Conservation (phyloP, 495 filamentous ascomycete species). For the Recurvomyces mirabilis region DNA sequence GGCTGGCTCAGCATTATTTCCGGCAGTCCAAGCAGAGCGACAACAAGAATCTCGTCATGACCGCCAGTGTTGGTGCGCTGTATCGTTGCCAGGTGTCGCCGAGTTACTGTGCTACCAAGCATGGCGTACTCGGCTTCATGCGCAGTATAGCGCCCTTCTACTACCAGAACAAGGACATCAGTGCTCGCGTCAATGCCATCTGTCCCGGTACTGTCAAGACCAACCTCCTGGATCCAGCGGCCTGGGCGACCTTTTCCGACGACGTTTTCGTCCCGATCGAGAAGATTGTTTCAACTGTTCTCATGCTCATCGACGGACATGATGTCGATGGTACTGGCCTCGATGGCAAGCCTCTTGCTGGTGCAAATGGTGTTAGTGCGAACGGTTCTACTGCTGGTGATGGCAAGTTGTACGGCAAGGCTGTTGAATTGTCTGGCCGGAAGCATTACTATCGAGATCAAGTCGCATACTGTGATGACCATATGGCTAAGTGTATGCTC, state of each 20-base stretch:
- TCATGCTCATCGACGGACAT: slow-evolving; percentile 25
- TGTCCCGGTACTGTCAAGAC: slow-evolving; percentile 26
- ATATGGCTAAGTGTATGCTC: slow-evolving; percentile 24
- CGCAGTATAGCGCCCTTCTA: slow-evolving; percentile 22
- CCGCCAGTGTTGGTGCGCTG: slow-evolving; percentile 25
- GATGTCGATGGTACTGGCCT: slow-evolving; percentile 12
- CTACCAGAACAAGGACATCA: slow-evolving; percentile 19
- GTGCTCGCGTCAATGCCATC: slow-evolving; percentile 22
- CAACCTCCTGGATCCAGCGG: slow-evolving; percentile 23
- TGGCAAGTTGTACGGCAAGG: slow-evolving; percentile 18
- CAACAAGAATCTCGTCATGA: slow-evolving; percentile 23
- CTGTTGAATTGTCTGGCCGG: slow-evolving; percentile 24
- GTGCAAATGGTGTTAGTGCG: not conserved
- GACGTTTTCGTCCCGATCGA: slow-evolving; percentile 25
- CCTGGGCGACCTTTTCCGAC: slow-evolving; percentile 23
- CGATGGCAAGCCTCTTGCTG: slow-evolving; percentile 4
- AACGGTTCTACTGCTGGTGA: not conserved
- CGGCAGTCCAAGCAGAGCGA: slow-evolving; percentile 18
- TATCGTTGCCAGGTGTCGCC: slow-evolving; percentile 24
- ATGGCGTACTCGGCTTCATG: slow-evolving; percentile 26
- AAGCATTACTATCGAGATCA: slow-evolving; percentile 23
- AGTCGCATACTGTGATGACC: slow-evolving; percentile 19
- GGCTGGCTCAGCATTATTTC: slow-evolving; percentile 29
- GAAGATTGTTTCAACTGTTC: slow-evolving; percentile 21
- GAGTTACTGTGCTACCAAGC: slow-evolving; percentile 25